Base-by-base conservation (phyloP, 345 rosid species). In the Garcia nutans region DNA sequence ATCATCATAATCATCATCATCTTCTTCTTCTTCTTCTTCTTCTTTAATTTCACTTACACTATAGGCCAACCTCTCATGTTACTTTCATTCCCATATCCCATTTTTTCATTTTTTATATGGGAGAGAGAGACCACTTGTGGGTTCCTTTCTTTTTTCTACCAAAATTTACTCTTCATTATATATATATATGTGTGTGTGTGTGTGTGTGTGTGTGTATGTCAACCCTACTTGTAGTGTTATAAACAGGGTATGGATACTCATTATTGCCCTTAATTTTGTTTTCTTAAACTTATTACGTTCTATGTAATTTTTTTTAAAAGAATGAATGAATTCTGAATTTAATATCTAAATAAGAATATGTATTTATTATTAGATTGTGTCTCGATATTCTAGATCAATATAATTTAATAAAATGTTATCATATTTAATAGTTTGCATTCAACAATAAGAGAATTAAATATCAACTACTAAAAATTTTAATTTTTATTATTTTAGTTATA, bases 61-160 rank as follows among this genome's bases (percentile, higher is more conserved):
- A 22, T 52, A 63, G 26, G 74, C 79, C 79, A 68, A 63, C 60
- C 74, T 75, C 82, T 81, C 78, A 76, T 77, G 80, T 83, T 78
- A 76, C 83, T 79, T 79, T 77, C 82, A 74, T 79, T 28, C 65
- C 68, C 71, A 59, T 74, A 31, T 49, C 24, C 26, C 33, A 33
- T 33, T 37, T 59, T 77, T 22, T 63, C 41, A 52, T 56, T 76
- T 66, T 47, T 28, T 47, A 19, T 63, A 22, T 47, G 33, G 67
- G n/a, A 70, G 79, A 65, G n/a, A 70, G 79, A 65, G 67, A 42
- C 68, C 83, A 73, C 84, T 60, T 72, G 83, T 58, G 79, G 70
- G 66, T 41, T 10, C 73, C 24, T 50, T 68, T 71, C 8, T 42
- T 71, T 49, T 49, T 44, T 45, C 22, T 17, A 33, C 72, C 17